phyloP scores from a whole-genome alignment of 2,329 filamentous ascomycete genomes.

The Magnaporthiopsis poae region DNA sequence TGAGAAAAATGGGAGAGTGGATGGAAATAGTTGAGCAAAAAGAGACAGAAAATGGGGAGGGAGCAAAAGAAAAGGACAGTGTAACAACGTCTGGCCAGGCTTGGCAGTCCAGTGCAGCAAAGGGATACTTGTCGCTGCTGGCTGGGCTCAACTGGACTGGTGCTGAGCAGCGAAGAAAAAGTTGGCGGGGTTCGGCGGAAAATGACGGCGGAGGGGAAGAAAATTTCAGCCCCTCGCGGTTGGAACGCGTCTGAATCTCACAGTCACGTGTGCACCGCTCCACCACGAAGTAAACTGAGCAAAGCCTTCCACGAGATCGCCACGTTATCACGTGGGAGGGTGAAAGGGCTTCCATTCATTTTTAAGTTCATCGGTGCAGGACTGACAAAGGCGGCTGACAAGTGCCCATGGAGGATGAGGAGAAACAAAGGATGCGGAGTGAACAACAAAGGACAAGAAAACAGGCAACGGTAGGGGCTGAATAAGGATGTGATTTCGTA shows the following conservation, averaged over 20 bases:
- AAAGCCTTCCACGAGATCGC: background rate
- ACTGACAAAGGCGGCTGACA: background rate
- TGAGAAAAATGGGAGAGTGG: background rate
- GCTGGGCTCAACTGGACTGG: no score
- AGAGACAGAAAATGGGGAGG: background rate
- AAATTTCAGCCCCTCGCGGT: background rate
- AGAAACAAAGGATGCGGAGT: no score
- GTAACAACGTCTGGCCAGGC: background rate
- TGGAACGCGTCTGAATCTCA: background rate
- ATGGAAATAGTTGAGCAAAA: background rate
- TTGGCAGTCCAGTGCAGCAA: background rate
- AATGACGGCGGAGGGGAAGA: background rate
- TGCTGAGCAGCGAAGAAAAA: background rate
- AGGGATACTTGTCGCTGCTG: background rate
- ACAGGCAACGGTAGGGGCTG: no score
- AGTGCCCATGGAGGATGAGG: no score
- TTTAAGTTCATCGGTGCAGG: no score
- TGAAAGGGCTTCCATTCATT: no score
- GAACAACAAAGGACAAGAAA: no score
- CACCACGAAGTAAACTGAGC: background rate
- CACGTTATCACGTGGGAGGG: background rate
- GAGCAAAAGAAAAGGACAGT: background rate
- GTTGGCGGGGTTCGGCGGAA: background rate
- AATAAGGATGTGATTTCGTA: no score
- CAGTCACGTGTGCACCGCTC: background rate